Evolutionary conservation across 169 alveolate genomes (phyloP), one percentile per base, ranked within the genome.

Genomic region (Plasmodium yoelii): DNA sequence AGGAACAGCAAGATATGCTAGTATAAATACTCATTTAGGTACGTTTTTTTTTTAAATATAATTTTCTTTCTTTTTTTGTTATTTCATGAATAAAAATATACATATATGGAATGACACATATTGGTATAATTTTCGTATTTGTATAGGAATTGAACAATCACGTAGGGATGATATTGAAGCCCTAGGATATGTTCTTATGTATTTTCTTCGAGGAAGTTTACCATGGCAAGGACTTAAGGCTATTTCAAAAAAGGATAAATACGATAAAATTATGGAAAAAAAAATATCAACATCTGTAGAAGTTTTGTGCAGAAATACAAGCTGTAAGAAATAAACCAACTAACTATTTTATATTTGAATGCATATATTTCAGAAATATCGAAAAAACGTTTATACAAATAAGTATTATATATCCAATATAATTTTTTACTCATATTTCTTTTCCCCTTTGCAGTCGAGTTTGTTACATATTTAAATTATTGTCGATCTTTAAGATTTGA

Each of bases 141-240:
- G 8, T 13, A 10, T 18, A 80, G 91, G 91, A 53, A 98, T 98
- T 60, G 99, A 98, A 87, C 99, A 98, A 93, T 94, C 98, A 72
- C 95, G 99, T 18, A 95, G 99, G 65, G 99, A 99, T 90, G 99
- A 99, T 92, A 93, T 99, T 73, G 99, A 99, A 94, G 99, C 99
- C 56, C 94, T 98, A 15, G 99, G 99, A 9, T 98, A 98, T 94
- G 99, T 97, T 26, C 95, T 99, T 61, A 97, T 98, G 96, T 98
- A 97, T 95, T 98, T 99, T 94, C 96, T 97, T 77, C 95, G 99
- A 69, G 99, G 99, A 44, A 94, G 98, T 65, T 96, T 99, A 24
- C 99, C 99, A 18, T 99, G 99, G 99, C 99, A 99, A 87, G 99
- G 99, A 24, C 94, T 96, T 51, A 96, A 97, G 88, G 99, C 99